Evolutionary conservation across 139 green algal species (phyloP).

Genomic region (Haematococcus lacustris): DNA sequence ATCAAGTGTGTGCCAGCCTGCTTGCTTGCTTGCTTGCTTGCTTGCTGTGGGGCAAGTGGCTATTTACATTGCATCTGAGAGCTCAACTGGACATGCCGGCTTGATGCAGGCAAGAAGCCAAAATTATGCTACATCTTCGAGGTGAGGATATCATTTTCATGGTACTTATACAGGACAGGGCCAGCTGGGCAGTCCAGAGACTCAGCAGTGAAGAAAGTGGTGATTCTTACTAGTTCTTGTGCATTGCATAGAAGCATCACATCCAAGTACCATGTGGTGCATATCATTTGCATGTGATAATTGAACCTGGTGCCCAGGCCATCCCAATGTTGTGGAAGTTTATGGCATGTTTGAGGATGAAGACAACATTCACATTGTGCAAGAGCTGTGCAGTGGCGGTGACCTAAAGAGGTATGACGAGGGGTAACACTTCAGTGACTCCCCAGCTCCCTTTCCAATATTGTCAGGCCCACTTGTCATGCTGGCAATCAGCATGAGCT

Average conservation of each 20-base stretch:
- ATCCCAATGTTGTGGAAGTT: slow-evolving; percentile 66
- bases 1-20: too few species aligned
- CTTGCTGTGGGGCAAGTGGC: too few species aligned
- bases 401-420: slow-evolving; percentile 5
- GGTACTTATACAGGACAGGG: background rate
- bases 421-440: too few species aligned
- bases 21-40: too few species aligned
- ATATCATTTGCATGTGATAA: background rate
- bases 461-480: too few species aligned
- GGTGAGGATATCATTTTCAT: slow-evolving; percentile 3
- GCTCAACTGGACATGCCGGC: too few species aligned
- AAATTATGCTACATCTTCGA: slow-evolving; percentile 24
- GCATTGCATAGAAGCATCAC: background rate
- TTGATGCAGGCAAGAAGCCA: too few species aligned
- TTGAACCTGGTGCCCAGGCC: slow-evolving; percentile 7
- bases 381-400: slow-evolving; percentile 61
- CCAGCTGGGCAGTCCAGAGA: background rate
- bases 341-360: slow-evolving; percentile 72
- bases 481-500: too few species aligned
- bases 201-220: background rate
- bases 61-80: too few species aligned
- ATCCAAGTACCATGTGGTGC: background rate
- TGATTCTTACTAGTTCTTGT: background rate
- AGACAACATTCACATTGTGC: slow-evolving; percentile 67
- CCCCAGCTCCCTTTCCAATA: too few species aligned